These are phyloP conservation scores for Rhodotorula sp. DNA, from an alignment of 1,284 basidiomycete species.

Conservation along the genomic window DNA sequence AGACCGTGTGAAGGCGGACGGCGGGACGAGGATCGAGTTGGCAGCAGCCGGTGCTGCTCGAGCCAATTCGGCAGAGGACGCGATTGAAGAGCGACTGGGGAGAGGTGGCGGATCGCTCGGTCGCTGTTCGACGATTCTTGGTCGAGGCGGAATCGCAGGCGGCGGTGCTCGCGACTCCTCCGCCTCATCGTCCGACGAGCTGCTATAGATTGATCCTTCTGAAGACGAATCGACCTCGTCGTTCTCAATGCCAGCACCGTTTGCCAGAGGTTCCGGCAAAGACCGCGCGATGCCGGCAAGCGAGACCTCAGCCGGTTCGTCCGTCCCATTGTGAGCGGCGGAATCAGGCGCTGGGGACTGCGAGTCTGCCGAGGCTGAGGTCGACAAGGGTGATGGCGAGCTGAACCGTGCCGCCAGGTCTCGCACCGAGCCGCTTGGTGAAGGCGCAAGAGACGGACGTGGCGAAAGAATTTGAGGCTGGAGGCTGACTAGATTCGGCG, in stretches of 20 bases:
- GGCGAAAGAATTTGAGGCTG: neutral
- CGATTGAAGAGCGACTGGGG: neutral
- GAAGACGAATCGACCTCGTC: neutral
- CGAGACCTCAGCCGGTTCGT: too few relatives aligned
- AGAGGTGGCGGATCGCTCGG: constrained; percentile 1
- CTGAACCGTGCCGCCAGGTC: constrained; percentile 14
- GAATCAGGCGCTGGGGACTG: too few relatives aligned
- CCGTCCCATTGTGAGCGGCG: too few relatives aligned
- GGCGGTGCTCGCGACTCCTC: neutral
- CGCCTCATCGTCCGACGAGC: constrained; percentile 11
- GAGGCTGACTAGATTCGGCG: neutral
- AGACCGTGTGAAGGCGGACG: neutral
- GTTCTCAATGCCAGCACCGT: neutral
- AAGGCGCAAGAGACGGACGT: neutral
- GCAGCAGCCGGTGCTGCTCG: neutral
- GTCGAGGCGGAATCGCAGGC: constrained; percentile 22
- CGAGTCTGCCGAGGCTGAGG: neutral
- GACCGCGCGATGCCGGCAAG: too few relatives aligned
- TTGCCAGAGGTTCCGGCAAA: too few relatives aligned
- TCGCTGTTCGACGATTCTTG: neutral
- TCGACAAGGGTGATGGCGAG: neutral
- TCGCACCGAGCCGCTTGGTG: constrained; percentile 1
- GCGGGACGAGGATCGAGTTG: neutral
- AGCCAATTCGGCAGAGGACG: neutral
- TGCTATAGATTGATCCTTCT: constrained; percentile 8